Conservation (phyloP, 768 basidiomycete species). For the Termitomyces sp. region DNA sequence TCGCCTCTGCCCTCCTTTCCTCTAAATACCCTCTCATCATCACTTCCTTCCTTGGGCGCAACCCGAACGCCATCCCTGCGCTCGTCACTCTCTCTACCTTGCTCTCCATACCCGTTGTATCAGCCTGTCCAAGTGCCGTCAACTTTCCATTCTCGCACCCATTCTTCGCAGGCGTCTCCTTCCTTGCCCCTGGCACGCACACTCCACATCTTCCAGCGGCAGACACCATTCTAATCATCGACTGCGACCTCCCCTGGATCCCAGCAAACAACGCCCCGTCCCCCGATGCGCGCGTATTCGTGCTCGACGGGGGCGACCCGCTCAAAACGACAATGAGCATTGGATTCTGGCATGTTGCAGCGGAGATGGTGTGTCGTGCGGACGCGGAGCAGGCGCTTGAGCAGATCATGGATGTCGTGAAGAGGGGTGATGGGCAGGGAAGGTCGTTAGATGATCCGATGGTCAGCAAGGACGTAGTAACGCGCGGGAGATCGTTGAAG, state of each 20-base stretch:
- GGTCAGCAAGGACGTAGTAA: conserved; percentile 11
- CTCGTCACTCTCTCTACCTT: conserved; percentile 43
- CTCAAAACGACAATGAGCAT: conserved; percentile 42
- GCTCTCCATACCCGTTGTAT: conserved; percentile 50
- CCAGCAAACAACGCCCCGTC: conserved; percentile 39
- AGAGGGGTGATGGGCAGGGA: conserved; percentile 17
- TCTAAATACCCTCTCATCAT: conserved; percentile 58
- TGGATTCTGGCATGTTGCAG: conserved; percentile 21
- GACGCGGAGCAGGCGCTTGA: conserved; percentile 46
- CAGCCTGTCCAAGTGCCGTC: conserved; percentile 43
- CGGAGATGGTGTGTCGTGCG: conserved; percentile 53
- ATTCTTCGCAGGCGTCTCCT: conserved; percentile 46
- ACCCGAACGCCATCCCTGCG: conserved; percentile 35
- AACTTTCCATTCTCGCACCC: conserved; percentile 55
- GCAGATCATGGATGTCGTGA: conserved; percentile 37
- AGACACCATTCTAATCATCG: conserved; percentile 61
- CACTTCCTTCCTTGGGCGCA: conserved; percentile 57
- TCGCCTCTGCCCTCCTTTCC: conserved; percentile 41
- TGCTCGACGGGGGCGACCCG: conserved; percentile 59
- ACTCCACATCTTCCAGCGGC: conserved; percentile 43
- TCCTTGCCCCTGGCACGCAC: conserved; percentile 37
- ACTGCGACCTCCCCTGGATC: conserved; percentile 64
- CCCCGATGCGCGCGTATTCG: conserved; percentile 43
- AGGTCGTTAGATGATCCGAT: conserved; percentile 1
- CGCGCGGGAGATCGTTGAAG: conserved; percentile 9